phyloP scores from a whole-genome alignment of 2,329 filamentous ascomycete genomes.

The Grosmannia penicillata region DNA sequence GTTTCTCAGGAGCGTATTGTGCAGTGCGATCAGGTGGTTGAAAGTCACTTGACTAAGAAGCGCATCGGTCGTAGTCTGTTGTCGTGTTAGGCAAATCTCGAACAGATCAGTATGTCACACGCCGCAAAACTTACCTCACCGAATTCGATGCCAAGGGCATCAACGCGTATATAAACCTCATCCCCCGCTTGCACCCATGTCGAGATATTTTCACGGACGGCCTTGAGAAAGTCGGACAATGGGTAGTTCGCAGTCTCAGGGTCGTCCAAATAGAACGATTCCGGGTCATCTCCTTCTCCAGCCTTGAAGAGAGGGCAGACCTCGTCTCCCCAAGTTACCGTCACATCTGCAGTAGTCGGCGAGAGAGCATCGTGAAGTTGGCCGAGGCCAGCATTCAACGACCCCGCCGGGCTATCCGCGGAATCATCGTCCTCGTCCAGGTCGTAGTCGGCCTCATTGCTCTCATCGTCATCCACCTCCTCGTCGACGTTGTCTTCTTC shows the following conservation, averaged over 20 bases:
- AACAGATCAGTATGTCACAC: not conserved
- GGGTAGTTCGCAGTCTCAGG: conserved; percentile 25
- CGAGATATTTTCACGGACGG: conserved; percentile 29
- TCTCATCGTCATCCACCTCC: not conserved
- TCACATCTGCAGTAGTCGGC: conserved; percentile 12
- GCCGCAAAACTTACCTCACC: conserved; percentile 28
- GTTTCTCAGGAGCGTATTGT: conserved; percentile 11
- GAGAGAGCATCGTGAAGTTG: conserved; percentile 4
- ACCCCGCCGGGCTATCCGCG: conserved; percentile 9
- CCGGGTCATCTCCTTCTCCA: conserved; percentile 21
- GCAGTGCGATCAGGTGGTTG: conserved; percentile 11
- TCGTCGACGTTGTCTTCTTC: not conserved
- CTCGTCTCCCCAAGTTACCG: conserved; percentile 17
- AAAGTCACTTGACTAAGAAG: conserved; percentile 12
- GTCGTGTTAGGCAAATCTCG: not conserved
- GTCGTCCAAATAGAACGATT: conserved; percentile 31
- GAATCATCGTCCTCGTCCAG: conserved; percentile 9
- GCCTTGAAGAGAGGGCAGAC: conserved; percentile 19
- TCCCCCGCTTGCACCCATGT: conserved; percentile 29
- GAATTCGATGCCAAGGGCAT: conserved; percentile 37
- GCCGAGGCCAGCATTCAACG: conserved; percentile 5
- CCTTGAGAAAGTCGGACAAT: conserved; percentile 27
- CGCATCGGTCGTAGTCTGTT: conserved; percentile 11
- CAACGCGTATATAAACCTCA: conserved; percentile 34
- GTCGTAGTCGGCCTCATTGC: conserved; percentile 4